A percentile compares a stretch with the other conserved stretches of the same genome.
Evolutionary conservation across 495 filamentous ascomycete genomes (phyloP).

Genomic region (Penicillium fimorum): DNA sequence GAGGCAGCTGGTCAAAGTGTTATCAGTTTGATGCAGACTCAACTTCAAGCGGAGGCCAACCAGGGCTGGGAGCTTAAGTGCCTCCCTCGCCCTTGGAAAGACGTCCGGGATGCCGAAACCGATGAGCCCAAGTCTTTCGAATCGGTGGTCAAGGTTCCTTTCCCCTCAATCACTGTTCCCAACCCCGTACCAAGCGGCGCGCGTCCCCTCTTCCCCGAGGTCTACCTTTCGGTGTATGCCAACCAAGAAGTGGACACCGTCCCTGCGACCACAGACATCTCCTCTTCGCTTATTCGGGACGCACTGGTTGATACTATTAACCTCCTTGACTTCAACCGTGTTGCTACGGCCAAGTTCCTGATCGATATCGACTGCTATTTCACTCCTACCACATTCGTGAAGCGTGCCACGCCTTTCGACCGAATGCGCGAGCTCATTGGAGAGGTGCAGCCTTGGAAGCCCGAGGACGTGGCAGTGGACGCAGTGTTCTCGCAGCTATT

Average conservation of each 20-base stretch:
- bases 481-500: conserved; percentile 95
- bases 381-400: conserved; percentile 80
- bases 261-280: conserved; percentile 69
- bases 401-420: conserved; percentile 89
- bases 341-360: conserved; percentile 78
- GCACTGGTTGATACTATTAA: conserved; percentile 91
- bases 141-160: conserved; percentile 63
- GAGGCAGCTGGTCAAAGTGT: conserved; percentile 60
- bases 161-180: conserved; percentile 74
- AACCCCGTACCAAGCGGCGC: conserved; percentile 69
- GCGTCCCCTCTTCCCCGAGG: conserved; percentile 80
- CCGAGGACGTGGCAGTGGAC: conserved; percentile 95
- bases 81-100: conserved; percentile 81
- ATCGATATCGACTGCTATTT: conserved; percentile 97
- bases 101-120: conserved; percentile 43
- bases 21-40: conserved; percentile 80
- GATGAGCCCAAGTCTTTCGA: conserved; percentile 47
- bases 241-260: conserved; percentile 91
- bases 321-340: conserved; percentile 87
- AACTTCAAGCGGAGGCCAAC: conserved; percentile 70
- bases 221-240: conserved; percentile 89
- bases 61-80: conserved; percentile 73
- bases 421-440: conserved; percentile 67
- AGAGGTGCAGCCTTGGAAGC: conserved; percentile 85
- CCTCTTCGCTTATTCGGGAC: conserved; percentile 80